Conservation (phyloP, 2,329 filamentous ascomycete genomes). For the Zalaria sp. region DNA sequence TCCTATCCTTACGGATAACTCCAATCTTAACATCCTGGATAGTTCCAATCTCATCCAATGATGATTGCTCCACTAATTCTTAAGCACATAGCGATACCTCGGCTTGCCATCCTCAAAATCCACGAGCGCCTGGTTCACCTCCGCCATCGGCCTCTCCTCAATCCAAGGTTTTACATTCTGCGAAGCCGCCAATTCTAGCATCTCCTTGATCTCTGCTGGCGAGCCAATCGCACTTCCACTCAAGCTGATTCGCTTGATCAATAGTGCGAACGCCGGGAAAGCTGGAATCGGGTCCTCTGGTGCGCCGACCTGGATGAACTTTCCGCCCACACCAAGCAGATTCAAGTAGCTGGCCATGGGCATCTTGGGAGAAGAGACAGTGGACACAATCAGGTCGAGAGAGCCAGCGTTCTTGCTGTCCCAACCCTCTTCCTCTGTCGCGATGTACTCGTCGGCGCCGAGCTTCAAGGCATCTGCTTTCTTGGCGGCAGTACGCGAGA, state of each 20-base stretch:
- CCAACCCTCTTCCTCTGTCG: slow-evolving; percentile 46
- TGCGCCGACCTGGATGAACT: slow-evolving; percentile 50
- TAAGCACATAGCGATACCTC: slow-evolving; percentile 26
- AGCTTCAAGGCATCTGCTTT: slow-evolving; percentile 43
- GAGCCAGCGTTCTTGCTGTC: slow-evolving; percentile 33
- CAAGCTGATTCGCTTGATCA: slow-evolving; percentile 36
- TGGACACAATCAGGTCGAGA: slow-evolving; percentile 44
- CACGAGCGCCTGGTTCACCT: slow-evolving; percentile 41
- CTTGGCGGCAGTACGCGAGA: slow-evolving; percentile 46
- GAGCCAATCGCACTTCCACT: slow-evolving; percentile 33
- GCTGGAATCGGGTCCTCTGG: slow-evolving; percentile 22
- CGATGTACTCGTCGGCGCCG: slow-evolving; percentile 43
- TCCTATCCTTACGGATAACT: too few species aligned
- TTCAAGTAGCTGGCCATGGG: slow-evolving; percentile 45
- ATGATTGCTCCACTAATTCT: slow-evolving; percentile 14
- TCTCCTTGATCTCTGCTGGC: slow-evolving; percentile 43
- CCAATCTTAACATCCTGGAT: too few species aligned
- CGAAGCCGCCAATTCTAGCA: slow-evolving; percentile 45
- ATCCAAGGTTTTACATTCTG: slow-evolving; percentile 47
- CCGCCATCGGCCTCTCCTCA: slow-evolving; percentile 43
- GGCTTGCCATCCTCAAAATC: slow-evolving; percentile 44
- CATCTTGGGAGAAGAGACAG: slow-evolving; percentile 43
- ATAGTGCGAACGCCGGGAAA: slow-evolving; percentile 42
- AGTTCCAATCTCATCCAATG: too few species aligned
- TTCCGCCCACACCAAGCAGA: slow-evolving; percentile 43